Percentiles rank a stretch among this genome's conserved stretches.
Conservation (phyloP, 805 yeast genomes). For the Kuraishia capsulata region DNA sequence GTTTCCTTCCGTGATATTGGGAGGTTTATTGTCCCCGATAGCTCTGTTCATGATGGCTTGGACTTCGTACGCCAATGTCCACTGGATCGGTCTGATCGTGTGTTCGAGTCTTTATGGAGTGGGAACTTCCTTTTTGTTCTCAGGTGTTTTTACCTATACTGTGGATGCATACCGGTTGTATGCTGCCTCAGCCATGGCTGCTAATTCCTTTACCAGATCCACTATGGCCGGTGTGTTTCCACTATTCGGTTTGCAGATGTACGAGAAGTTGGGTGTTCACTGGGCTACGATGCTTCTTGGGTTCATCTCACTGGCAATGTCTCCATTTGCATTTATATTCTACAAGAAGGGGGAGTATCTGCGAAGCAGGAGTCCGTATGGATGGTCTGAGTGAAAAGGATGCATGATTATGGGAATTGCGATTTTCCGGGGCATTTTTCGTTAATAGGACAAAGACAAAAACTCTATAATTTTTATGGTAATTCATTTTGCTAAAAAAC, state of each 20-base stretch:
- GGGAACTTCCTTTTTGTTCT: constrained; percentile 33
- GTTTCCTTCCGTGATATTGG: constrained; percentile 49
- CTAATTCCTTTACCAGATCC: constrained; percentile 43
- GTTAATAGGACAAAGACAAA: too few species aligned
- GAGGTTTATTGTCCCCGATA: constrained; percentile 38
- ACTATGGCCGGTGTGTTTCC: constrained; percentile 50
- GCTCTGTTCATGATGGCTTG: constrained; percentile 55
- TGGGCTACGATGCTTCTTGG: constrained; percentile 52
- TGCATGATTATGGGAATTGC: too few species aligned
- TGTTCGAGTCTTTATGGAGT: constrained; percentile 33
- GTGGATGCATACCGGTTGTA: constrained; percentile 36
- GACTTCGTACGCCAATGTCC: constrained; percentile 41
- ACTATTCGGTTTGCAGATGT: constrained; percentile 49
- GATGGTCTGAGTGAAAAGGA: constrained; percentile 25
- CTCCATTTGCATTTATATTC: constrained; percentile 48
- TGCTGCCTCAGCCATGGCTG: constrained; percentile 44
- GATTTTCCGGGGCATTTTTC: too few species aligned
- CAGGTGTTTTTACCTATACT: constrained; percentile 29
- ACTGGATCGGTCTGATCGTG: constrained; percentile 44
- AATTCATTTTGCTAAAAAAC: too few species aligned
- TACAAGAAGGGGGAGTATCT: constrained; percentile 34
- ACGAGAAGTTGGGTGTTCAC: constrained; percentile 40
- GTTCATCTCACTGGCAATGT: constrained; percentile 36
- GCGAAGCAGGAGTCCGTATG: constrained; percentile 37
- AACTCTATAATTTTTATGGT: too few species aligned